Base-by-base conservation (phyloP, 352 stramenopile genomes). In the Globisporangium splendens region DNA sequence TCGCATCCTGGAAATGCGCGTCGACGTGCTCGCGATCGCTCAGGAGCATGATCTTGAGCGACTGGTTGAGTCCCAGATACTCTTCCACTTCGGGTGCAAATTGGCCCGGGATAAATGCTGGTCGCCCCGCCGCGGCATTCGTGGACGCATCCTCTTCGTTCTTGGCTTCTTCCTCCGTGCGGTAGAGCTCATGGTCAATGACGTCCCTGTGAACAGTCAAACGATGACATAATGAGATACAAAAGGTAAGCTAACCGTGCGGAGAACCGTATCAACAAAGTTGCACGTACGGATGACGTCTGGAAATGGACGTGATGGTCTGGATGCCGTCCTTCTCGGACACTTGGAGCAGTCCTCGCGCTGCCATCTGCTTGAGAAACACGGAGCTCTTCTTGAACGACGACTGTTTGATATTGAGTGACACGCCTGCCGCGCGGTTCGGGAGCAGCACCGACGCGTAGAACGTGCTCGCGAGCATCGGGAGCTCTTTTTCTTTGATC, bases 341-440 rank as follows among this genome's bases (percentile, higher is more conserved):
- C 0, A 93, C 62, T 14, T 54, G 51, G 17, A 95, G 24, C 8
- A 93, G 52, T 33, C 77, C 81, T n/a, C 78, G 59, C 0, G 61
- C 47, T 28, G 63, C 68, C 86, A 95, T 93, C 20, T 62, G 55
- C 46, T 78, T 84, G 8, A 95, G 53, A 55, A 93, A 93, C 12
- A 69, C 63, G 0, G 83, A 95, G 4, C 88, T 60, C 59, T 95
- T 92, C 74, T 91, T 93, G 66, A 90, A 89, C 20, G 82, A 88
- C 24, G 69, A 83, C 21, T 86, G 77, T 59, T 95, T 93, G 41
- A 93, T 69, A 38, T 89, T 86, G 47, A 95, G 68, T 12, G 69
- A 73, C 14, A 73, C 59, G 12, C 72, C 78, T 1, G 72, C 80
- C 2, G 74, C 72, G 8, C 86, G 82, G 42, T 68, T 79, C 1